Evolutionary conservation across 257 asterid genomes (phyloP).

Genomic region (Leonotis leonurus): DNA sequence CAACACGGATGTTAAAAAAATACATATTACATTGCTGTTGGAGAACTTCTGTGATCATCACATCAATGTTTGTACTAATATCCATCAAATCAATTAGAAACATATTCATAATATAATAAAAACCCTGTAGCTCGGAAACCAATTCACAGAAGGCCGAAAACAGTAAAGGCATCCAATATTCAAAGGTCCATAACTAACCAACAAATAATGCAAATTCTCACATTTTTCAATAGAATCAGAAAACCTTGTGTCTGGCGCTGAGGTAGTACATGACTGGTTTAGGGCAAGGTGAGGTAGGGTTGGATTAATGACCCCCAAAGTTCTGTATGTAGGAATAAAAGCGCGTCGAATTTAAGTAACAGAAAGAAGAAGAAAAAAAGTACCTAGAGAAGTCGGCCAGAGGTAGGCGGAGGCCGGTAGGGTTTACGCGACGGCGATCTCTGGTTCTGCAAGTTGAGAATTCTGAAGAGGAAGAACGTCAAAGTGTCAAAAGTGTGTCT

Average conservation of each 20-base stretch:
- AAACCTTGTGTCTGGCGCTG: background rate
- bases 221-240: background rate
- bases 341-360: background rate
- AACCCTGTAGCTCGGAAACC: background rate
- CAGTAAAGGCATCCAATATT: too few relatives aligned
- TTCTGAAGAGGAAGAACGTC: too few relatives aligned
- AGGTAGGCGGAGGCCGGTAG: too few relatives aligned
- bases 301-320: background rate
- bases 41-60: background rate
- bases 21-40: background rate
- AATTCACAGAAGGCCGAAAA: too few relatives aligned
- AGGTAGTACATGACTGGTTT: too few relatives aligned
- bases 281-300: background rate
- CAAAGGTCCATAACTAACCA: background rate
- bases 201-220: too few relatives aligned
- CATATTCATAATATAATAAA: background rate
- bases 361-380: background rate
- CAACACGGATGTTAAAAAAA: too few relatives aligned
- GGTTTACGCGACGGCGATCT: background rate
- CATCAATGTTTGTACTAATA: background rate
- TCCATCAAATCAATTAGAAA: background rate
- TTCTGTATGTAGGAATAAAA: too few relatives aligned
- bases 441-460: too few relatives aligned
- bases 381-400: background rate
- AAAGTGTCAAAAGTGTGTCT: too few relatives aligned